These are phyloP conservation scores for Naematelia encephala DNA, from an alignment of 768 basidiomycete genomes.

Conservation along the genomic window DNA sequence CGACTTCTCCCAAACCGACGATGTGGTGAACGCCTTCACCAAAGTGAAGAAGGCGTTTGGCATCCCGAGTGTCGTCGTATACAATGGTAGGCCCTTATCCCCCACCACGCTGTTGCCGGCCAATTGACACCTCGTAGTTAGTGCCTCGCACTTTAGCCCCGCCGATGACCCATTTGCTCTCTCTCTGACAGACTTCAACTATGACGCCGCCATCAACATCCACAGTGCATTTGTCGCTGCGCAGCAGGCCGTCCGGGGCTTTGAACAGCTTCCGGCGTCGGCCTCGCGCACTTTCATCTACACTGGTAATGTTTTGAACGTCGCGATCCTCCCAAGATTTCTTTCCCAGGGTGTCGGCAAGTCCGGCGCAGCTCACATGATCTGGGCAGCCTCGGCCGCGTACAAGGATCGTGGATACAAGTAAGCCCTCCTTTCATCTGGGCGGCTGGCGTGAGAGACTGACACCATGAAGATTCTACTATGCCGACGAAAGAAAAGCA, in stretches of 20 bases:
- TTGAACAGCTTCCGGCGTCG: slow-evolving; percentile 7
- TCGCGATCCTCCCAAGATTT: slow-evolving; percentile 6
- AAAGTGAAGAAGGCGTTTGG: slow-evolving; percentile 17
- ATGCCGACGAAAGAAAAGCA: not conserved
- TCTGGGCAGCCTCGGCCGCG: slow-evolving; percentile 13
- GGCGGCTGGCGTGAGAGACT: not conserved
- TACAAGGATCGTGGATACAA: slow-evolving; percentile 23
- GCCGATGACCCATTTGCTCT: slow-evolving; percentile 18
- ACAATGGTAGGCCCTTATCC: slow-evolving; percentile 20
- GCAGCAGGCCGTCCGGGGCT: slow-evolving; percentile 19
- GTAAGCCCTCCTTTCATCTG: slow-evolving; percentile 6
- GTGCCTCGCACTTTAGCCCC: not conserved
- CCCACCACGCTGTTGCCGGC: not conserved
- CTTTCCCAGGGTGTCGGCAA: slow-evolving; percentile 13
- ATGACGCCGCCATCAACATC: slow-evolving; percentile 14
- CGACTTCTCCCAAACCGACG: slow-evolving; percentile 13
- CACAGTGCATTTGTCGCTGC: slow-evolving; percentile 14
- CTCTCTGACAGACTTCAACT: slow-evolving; percentile 6
- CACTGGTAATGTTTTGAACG: slow-evolving; percentile 24
- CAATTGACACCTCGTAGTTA: slow-evolving; percentile 7
- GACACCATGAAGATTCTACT: not conserved
- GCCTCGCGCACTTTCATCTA: slow-evolving; percentile 18
- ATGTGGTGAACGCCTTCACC: slow-evolving; percentile 10
- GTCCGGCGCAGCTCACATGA: slow-evolving; percentile 14
- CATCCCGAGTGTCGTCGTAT: slow-evolving; percentile 19